These are phyloP conservation scores for Corynascus novoguineensis DNA, from an alignment of 495 filamentous ascomycete species.

Conservation along the genomic window DNA sequence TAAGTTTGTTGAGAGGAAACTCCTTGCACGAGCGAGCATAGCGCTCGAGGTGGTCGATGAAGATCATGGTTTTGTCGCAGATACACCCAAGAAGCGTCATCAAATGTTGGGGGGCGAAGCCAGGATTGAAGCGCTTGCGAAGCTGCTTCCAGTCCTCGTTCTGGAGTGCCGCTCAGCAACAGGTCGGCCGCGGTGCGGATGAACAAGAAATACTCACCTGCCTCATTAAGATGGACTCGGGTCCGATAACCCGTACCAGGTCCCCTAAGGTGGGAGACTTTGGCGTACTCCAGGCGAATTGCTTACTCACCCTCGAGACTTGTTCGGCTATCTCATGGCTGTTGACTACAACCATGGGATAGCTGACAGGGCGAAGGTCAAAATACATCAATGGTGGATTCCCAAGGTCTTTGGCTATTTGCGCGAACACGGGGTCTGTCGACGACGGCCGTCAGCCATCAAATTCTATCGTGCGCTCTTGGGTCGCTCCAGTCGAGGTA, in stretches of 20 bases:
- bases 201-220: slow-evolving; percentile 20
- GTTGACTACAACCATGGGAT: slow-evolving; percentile 34
- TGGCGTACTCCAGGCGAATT: slow-evolving; percentile 37
- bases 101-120: slow-evolving; percentile 41
- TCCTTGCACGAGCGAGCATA: slow-evolving; percentile 24
- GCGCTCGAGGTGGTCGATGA: slow-evolving; percentile 27
- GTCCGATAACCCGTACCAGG: slow-evolving; percentile 34
- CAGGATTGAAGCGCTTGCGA: slow-evolving; percentile 40
- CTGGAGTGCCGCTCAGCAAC: slow-evolving; percentile 7
- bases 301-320: slow-evolving; percentile 33
- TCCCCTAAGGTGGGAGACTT: slow-evolving; percentile 37
- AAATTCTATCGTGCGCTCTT: too few relatives aligned
- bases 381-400: slow-evolving; percentile 28
- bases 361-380: slow-evolving; percentile 34
- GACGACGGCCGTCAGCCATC: background rate
- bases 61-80: slow-evolving; percentile 33
- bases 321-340: slow-evolving; percentile 45
- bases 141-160: slow-evolving; percentile 36
- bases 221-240: slow-evolving; percentile 31
- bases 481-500: too few relatives aligned
- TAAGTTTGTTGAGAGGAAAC: slow-evolving; percentile 24
- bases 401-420: slow-evolving; percentile 23
- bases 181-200: background rate
- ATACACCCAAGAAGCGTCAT: slow-evolving; percentile 37
- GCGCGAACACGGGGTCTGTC: slow-evolving; percentile 20